phyloP scores from a whole-genome alignment of 2,329 filamentous ascomycete species.

The Apiospora aurea region DNA sequence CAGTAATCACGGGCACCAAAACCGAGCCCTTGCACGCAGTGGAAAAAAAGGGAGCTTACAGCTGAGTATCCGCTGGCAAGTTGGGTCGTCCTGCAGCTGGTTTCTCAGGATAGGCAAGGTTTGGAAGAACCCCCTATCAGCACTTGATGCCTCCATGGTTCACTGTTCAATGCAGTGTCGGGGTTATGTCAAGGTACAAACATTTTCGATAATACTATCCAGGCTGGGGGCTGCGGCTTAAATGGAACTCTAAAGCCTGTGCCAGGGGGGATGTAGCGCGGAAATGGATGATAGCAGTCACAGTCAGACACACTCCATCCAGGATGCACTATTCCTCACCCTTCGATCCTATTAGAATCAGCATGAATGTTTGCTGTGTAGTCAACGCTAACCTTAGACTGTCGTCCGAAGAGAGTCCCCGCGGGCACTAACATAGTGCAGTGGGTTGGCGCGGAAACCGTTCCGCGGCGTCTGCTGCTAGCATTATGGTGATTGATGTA shows the following conservation, averaged over 20 bases:
- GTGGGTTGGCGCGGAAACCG: not conserved
- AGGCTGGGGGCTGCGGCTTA: not conserved
- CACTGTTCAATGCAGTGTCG: not conserved
- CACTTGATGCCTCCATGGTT: constrained; percentile 41
- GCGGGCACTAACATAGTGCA: not conserved
- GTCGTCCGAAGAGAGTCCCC: not conserved
- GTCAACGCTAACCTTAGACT: not conserved
- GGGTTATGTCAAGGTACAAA: not conserved
- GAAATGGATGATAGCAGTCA: not conserved
- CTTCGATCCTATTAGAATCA: not conserved
- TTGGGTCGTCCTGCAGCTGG: constrained; percentile 33
- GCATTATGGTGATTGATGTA: not conserved
- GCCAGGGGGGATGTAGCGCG: not conserved
- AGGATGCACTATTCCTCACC: not conserved
- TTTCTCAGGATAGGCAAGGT: constrained; percentile 31
- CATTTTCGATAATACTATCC: not conserved
- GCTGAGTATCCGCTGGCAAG: constrained; percentile 32
- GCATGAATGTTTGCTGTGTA: not conserved
- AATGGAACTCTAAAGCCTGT: not conserved
- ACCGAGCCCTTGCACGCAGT: not conserved
- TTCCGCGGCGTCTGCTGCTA: not conserved
- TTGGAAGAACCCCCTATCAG: constrained; percentile 35
- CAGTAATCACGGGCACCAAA: not conserved
- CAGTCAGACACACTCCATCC: not conserved
- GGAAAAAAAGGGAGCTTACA: constrained; percentile 26